These are phyloP conservation scores for Cryptosporidium bovis DNA, from an alignment of 169 alveolate genomes.

Conservation along the genomic window DNA sequence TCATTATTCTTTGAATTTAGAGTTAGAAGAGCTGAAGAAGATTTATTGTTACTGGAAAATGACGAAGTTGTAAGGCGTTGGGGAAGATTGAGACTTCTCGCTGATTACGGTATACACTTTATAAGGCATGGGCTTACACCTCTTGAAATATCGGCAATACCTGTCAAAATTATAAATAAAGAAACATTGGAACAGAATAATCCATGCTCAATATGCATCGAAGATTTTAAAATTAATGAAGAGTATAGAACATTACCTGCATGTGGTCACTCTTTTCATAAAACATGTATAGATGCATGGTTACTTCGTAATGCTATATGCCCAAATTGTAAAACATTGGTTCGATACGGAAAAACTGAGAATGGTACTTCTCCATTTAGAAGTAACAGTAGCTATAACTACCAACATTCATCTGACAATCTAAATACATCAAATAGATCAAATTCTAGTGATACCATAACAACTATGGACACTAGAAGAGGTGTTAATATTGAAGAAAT, in stretches of 20 bases:
- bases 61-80: slow-evolving; percentile 79
- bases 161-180: slow-evolving; percentile 16
- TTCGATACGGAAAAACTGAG: slow-evolving; percentile 68
- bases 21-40: slow-evolving; percentile 79
- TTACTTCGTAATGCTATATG: slow-evolving; percentile 84
- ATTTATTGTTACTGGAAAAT: slow-evolving; percentile 77
- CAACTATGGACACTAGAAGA: slow-evolving; percentile 61
- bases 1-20: slow-evolving; percentile 78
- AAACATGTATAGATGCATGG: slow-evolving; percentile 84
- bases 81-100: slow-evolving; percentile 79
- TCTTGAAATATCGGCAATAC: slow-evolving; percentile 58
- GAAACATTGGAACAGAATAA: neutral
- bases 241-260: slow-evolving; percentile 79
- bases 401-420: slow-evolving; percentile 6
- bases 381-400: slow-evolving; percentile 27
- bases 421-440: slow-evolving; percentile 57
- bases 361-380: slow-evolving; percentile 69
- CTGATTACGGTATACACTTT: slow-evolving; percentile 82
- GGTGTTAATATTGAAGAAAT: slow-evolving; percentile 3
- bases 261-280: slow-evolving; percentile 84
- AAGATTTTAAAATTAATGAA: slow-evolving; percentile 76
- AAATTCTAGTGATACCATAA: slow-evolving; percentile 52
- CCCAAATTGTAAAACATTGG: slow-evolving; percentile 82
- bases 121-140: slow-evolving; percentile 80
- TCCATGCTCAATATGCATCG: slow-evolving; percentile 80